Percentiles rank a stretch among this genome's conserved stretches.
phyloP scores from a whole-genome alignment of 441 rosid species.

The Populus hybrid region DNA sequence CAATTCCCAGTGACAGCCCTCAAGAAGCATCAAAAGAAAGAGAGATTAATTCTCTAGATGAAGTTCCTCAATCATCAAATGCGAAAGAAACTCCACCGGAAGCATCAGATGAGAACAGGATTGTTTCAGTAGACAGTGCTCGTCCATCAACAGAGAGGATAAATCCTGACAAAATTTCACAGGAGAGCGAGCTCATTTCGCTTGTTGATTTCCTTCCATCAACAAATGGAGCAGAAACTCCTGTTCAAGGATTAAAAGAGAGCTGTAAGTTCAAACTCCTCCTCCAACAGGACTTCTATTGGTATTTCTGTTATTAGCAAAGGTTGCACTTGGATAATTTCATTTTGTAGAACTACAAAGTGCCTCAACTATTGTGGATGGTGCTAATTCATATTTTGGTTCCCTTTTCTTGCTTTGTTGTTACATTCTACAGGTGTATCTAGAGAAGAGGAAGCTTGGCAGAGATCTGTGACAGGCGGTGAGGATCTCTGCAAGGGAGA shows the following conservation, averaged over 20 bases:
- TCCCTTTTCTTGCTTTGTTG: background rate
- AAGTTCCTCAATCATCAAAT: slow-evolving; percentile 7
- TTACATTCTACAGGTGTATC: slow-evolving; percentile 33
- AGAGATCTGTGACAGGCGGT: slow-evolving; percentile 15
- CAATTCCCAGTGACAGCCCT: slow-evolving; percentile 23
- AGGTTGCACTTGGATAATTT: background rate
- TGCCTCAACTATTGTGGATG: background rate
- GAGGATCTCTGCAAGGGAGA: slow-evolving; percentile 25
- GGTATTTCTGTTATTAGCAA: background rate
- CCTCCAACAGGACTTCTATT: background rate
- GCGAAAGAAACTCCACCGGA: slow-evolving; percentile 25
- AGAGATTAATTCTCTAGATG: slow-evolving; percentile 15
- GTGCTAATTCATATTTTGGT: slow-evolving; percentile 1
- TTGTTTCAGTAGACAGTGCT: slow-evolving; percentile 15
- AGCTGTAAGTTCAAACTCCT: slow-evolving; percentile 39
- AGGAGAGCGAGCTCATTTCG: slow-evolving; percentile 15
- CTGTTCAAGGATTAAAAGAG: slow-evolving; percentile 25
- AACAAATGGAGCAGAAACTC: slow-evolving; percentile 14
- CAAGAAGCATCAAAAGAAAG: slow-evolving; percentile 24
- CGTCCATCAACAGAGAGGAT: slow-evolving; percentile 16
- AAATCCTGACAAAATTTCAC: slow-evolving; percentile 17
- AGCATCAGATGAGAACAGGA: slow-evolving; percentile 24
- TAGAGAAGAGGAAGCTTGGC: slow-evolving; percentile 30
- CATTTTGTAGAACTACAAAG: background rate
- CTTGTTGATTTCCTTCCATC: slow-evolving; percentile 17